Conservation (phyloP, 2,329 filamentous ascomycete species). For the Aureobasidium melanogenum region DNA sequence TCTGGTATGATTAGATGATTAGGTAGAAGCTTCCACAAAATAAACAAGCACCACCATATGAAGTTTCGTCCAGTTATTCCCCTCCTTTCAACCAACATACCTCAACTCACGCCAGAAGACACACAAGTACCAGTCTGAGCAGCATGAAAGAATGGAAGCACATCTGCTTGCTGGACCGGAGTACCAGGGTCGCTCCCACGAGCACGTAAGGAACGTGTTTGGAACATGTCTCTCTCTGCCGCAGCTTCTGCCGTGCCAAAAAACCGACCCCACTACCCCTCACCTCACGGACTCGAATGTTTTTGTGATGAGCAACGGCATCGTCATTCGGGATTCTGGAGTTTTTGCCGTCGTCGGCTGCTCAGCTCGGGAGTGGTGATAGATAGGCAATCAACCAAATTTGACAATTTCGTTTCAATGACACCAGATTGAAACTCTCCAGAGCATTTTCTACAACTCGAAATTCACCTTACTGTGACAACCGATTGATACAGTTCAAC, state of each 20-base stretch:
- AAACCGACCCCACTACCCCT: constrained; percentile 4
- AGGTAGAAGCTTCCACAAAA: neutral
- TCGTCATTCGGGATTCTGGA: constrained; percentile 6
- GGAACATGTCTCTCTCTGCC: neutral
- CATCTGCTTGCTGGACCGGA: neutral
- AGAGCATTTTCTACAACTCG: neutral
- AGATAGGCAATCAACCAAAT: neutral
- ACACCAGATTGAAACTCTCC: neutral
- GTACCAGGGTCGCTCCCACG: neutral
- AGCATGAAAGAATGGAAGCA: neutral
- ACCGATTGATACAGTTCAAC: neutral
- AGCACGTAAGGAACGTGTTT: neutral
- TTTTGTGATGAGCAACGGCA: constrained; percentile 2
- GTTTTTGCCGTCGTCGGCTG: neutral
- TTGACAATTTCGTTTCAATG: neutral
- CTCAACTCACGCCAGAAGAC: too few species aligned
- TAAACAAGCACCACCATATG: too few species aligned
- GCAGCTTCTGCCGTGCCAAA: neutral
- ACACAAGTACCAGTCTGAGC: too few species aligned
- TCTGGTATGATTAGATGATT: constrained; percentile 84
- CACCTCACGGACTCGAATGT: neutral
- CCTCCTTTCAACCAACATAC: neutral
- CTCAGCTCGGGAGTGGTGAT: neutral
- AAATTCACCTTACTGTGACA: neutral
- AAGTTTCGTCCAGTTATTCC: too few species aligned